Evolutionary conservation across 441 rosid genomes (phyloP), one percentile per base, ranked within the genome.

Genomic region (Croton laevigatus): DNA sequence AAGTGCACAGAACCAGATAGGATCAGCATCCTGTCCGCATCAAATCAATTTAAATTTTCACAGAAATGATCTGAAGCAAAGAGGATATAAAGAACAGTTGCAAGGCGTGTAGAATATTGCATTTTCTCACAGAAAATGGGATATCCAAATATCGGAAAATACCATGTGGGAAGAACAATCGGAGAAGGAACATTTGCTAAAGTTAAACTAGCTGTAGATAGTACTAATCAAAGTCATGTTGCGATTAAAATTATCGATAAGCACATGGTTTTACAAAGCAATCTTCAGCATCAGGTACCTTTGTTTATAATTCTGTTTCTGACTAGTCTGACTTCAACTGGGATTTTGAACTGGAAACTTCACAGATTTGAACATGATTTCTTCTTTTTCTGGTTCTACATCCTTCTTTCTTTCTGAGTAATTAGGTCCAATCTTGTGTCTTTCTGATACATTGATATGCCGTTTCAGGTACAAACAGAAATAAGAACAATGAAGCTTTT

Each of bases 161-260:
- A 91, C 69, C 84, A 81, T 72, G 81, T 91, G 19, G 81, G 91
- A 14, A 77, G 92, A 71, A 87, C 88, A 6, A 88, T 91, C 36
- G 98, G 97, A 46, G 97, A 90, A 74, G 98, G 97, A 65, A 87
- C 81, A 62, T 94, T 94, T 65, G 97, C 98, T 12, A 94, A 94
- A 85, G 98, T 94, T 20, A 94, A 94, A 85, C 86, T 90, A 12
- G 97, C 87, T 11, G 78, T 86, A 34, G 89, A 94, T 75, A 84
- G 83, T 73, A 80, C 84, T 62, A 87, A 77, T 58, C 83, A 83
- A 63, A 79, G 69, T 4, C 52, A 81, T 17, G 94, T 89, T 17
- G 98, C 98, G 13, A 80, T 94, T 83, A 91, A 94, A 82, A 82
- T 94, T 81, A 86, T 94, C 17, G 86, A 91, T 68, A 94, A 90